Base-by-base conservation (phyloP, 1,139 yeast genomes). In the Zygoascus hellenicus region DNA sequence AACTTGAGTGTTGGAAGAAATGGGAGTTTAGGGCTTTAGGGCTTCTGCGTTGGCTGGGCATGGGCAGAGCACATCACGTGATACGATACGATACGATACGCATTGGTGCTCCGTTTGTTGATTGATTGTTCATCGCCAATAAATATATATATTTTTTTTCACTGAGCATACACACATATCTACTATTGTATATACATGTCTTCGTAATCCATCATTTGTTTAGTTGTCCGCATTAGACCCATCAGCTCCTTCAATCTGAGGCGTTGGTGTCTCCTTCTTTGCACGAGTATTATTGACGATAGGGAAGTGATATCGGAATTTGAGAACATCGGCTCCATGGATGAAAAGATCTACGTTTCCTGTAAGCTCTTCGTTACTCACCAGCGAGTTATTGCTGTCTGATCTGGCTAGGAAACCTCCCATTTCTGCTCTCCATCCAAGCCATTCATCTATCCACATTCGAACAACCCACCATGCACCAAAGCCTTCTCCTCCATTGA, bases 401-500 rank as follows among this genome's bases (percentile, higher is more conserved):
- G 53, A 51, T 15, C 49, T 46, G 11, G 55, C 51, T 35, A 79
- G 64, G 55, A 80, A 80, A 0, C 88, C 87, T 7, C 88, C 85
- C 44, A 81, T 65, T 58, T 83, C 90, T 17, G 83, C 82, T 47
- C 76, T 67, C 82, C 88, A 82, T 1, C 75, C 74, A 55, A 82
- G 68, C 74, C 80, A 83, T 59, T 83, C 92, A 58, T 81, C 87
- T 6, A 81, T 70, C 90, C 94, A 85, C 61, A 88, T 81, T 48
- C 85, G 70, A 11, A 84, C 72, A 33, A 78, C 75, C 89, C 90
- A 84, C 90, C 94, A 84, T 1, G 82, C 78, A 9, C 82, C 83
- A 62, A 84, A 83, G 1, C 82, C 76, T 44, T 74, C 75, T 2
- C 83, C 83, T 2, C 83, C 80, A 28, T 69, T 67, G 49, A 78